A percentile compares a stretch with the other conserved stretches of the same genome.
These are phyloP conservation scores for Delonix regia DNA, from an alignment of 306 rosid genomes.

Conservation along the genomic window DNA sequence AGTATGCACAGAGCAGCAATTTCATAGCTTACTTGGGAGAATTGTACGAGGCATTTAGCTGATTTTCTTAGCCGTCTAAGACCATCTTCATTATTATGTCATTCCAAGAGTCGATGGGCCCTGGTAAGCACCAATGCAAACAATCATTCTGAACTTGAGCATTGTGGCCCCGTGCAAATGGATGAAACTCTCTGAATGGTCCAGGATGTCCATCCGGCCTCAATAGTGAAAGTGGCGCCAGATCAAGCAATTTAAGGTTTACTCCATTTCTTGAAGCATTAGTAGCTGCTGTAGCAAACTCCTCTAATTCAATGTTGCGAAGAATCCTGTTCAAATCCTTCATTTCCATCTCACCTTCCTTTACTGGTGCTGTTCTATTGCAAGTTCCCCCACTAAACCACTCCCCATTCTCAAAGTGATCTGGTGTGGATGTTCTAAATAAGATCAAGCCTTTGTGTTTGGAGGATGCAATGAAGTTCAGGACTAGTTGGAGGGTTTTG, in stretches of 20 bases:
- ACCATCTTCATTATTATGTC: constrained; percentile 87
- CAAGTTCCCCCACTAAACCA: constrained; percentile 94
- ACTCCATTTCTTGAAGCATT: constrained; percentile 65
- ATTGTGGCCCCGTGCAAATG: constrained; percentile 59
- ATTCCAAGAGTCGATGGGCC: constrained; percentile 94
- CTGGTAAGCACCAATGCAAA: constrained; percentile 98
- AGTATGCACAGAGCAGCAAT: constrained; percentile 34
- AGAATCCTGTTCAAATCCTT: constrained; percentile 60
- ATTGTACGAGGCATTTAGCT: constrained; percentile 20
- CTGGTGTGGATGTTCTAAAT: constrained; percentile 88
- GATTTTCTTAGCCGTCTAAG: constrained; percentile 49
- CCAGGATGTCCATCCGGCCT: constrained; percentile 99
- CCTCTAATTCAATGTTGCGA: constrained; percentile 72
- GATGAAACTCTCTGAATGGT: constrained; percentile 75
- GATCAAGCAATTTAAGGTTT: constrained; percentile 72
- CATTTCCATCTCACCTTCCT: constrained; percentile 74
- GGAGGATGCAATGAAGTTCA: constrained; percentile 66
- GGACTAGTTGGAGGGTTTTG: constrained; percentile 62
- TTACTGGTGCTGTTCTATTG: constrained; percentile 68
- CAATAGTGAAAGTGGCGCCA: constrained; percentile 63
- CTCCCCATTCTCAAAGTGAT: constrained; percentile 95
- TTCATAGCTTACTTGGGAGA: constrained; percentile 36
- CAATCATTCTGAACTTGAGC: constrained; percentile 81
- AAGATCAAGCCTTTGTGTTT: constrained; percentile 78
- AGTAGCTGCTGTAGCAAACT: constrained; percentile 53